Evolutionary conservation across 768 basidiomycete genomes (phyloP), one percentile per base, ranked within the genome.

Genomic region (Rubroboletus pulcherrimus): DNA sequence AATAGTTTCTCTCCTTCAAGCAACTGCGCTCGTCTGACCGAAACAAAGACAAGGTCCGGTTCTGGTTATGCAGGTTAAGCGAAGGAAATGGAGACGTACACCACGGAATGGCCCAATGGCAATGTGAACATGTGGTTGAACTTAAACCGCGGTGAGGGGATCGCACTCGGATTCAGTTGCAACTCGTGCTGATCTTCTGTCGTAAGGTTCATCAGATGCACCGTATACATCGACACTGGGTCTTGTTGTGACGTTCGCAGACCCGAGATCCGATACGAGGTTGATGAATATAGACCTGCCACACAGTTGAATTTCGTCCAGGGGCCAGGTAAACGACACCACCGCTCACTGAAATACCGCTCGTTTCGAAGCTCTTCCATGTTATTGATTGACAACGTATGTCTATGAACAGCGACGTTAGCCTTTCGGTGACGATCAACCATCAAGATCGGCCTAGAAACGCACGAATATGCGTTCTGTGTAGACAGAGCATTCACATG

Each of bases 1-100:
- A 84, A 64, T 4, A 79, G 67, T 37, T 64, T 75, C n/a, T 72
- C 71, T 17, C 69, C 65, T 15, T 71, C 69, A 19, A 82, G 70
- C 1, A 81, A 37, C 50, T 82, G 80, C 0, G 65, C 62, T n/a
- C 71, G 67, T 37, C 76, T 77, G 29, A 2, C 48, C 44, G 3
- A n/a, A 47, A 10, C 1, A 17, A 38, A 7, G 8, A 8, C 5
- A 6, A 7, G 12, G 9, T 9, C 56, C 21, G 43, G 26, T 7
- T 42, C 15, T 5, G n/a, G 7, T 5, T 34, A 34, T 21, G 37
- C 17, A 3, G 17, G 15, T 9, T 0, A 14, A 34, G 12, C 0
- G 7, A 44, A 40, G 5, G 10, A 26, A 29, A 2, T 0, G n/a
- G 9, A 17, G 4, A 53, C 64, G 30, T 7, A 67, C 66, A 61